Conservation (phyloP, 2,329 filamentous ascomycete species). For the Hypomyces perniciosus region DNA sequence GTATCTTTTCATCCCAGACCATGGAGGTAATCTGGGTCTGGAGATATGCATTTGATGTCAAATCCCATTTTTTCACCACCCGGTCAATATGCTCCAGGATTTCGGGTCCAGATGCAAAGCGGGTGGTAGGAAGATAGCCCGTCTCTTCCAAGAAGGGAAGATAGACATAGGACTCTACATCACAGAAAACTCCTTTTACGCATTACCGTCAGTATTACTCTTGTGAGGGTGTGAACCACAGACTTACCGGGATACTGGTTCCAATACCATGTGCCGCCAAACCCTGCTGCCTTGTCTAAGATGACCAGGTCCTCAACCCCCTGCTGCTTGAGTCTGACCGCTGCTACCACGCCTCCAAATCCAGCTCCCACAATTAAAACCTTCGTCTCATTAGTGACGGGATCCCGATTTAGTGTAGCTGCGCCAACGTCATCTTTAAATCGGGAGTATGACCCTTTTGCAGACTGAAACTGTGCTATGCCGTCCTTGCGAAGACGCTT, state of each 20-base stretch:
- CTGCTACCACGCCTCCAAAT: conserved; percentile 25
- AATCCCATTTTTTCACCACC: neutral
- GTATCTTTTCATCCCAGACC: neutral
- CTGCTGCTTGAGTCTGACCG: conserved; percentile 16
- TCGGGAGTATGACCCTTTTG: conserved; percentile 5
- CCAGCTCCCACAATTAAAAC: conserved; percentile 29
- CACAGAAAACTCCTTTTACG: conserved; percentile 11
- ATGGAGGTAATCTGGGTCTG: neutral
- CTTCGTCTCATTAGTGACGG: conserved; percentile 11
- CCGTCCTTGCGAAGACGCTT: conserved; percentile 27
- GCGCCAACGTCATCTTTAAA: conserved; percentile 23
- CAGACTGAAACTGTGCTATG: conserved; percentile 26
- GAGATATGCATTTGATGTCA: neutral
- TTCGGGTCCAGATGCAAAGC: neutral
- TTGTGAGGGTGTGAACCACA: conserved; percentile 27
- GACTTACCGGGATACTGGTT: conserved; percentile 23
- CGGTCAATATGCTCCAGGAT: neutral
- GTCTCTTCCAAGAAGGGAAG: neutral
- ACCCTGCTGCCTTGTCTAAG: conserved; percentile 35
- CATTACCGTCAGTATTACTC: conserved; percentile 26
- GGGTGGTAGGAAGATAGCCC: neutral
- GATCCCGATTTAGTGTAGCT: neutral
- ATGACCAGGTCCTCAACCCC: conserved; percentile 31
- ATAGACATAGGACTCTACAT: neutral
- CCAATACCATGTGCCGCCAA: conserved; percentile 47